These are phyloP conservation scores for Penstemon eatonii DNA, from an alignment of 257 asterid genomes.

Conservation along the genomic window DNA sequence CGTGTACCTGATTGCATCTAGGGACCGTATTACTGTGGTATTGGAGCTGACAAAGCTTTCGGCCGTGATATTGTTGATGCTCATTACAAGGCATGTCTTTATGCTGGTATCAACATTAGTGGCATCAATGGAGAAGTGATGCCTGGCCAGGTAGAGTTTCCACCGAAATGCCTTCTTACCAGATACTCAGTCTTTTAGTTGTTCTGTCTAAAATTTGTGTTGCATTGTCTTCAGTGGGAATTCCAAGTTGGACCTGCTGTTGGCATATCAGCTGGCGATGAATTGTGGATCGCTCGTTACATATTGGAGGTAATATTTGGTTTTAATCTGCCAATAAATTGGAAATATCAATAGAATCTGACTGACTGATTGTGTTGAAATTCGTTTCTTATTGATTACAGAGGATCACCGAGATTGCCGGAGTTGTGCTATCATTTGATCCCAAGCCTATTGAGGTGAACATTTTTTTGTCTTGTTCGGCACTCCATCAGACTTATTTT, in stretches of 20 bases:
- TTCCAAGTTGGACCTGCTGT: constrained; percentile 95
- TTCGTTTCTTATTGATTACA: constrained; percentile 30
- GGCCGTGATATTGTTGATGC: constrained; percentile 52
- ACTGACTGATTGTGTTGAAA: constrained; percentile 15
- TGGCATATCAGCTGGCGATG: constrained; percentile 87
- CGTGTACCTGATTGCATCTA: constrained; percentile 3
- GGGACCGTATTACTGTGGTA: constrained; percentile 54
- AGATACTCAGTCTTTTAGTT: background rate
- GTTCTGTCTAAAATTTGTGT: background rate
- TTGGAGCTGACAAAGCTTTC: constrained; percentile 50
- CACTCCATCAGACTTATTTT: background rate
- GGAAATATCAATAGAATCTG: background rate
- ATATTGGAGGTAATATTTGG: constrained; percentile 67
- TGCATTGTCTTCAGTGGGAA: constrained; percentile 64
- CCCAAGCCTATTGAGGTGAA: constrained; percentile 81
- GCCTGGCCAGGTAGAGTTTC: constrained; percentile 52
- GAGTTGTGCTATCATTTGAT: constrained; percentile 82
- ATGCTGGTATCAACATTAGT: constrained; percentile 50
- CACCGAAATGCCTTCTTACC: background rate
- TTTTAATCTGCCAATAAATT: background rate
- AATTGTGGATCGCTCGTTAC: constrained; percentile 91
- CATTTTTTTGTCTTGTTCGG: background rate
- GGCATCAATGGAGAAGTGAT: constrained; percentile 55
- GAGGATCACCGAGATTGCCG: constrained; percentile 94
- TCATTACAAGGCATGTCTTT: constrained; percentile 51